Evolutionary conservation across 2,329 filamentous ascomycete species (phyloP), one percentile per base, ranked within the genome.

Genomic region (Colletotrichum musae): DNA sequence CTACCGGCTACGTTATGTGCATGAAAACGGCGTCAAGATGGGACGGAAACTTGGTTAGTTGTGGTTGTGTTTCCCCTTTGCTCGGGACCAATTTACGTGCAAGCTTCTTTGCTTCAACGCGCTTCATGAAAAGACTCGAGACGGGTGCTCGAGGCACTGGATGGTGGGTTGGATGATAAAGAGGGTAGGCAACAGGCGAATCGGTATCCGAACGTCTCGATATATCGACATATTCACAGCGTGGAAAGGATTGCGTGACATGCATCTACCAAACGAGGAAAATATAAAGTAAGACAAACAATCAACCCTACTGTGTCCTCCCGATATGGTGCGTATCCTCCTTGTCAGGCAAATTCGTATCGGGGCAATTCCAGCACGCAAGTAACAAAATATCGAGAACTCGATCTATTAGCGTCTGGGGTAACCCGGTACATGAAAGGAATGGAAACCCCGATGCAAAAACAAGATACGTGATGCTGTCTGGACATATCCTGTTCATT

Each of bases 11-110:
- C 51, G 41, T 71, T 48, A 70, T 58, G 48, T 68, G 64, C 64
- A 70, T 70, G 64, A 47, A 58, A 70, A 68, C 39, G 64, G 68
- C 68, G 68, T 70, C 63, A 61, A 36, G 52, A 56, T 39, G 52
- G 50, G 56, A 54, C 32, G 32, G 32, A 41, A 26, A 18, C 48
- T 32, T 36, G 36, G 54, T 57, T 56, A 21, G 15, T n/a, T 54
- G 36, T 54, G 21, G 12, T 12, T 24, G n/a, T 21, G 6, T 24
- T 13, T 21, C 47, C 18, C 47, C 16, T 12, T 7, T 18, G 10
- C 47, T 26, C 10, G 7, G 53, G 36, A 36, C 16, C 51, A 32
- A 58, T 64, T 64, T 65, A 52, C 18, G 47, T 36, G 32, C 32
- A 36, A 24, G 6, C 52, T 54, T 54, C n/a, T 36, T 28, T 51